A percentile compares a stretch with the other conserved stretches of the same genome.
phyloP scores from a whole-genome alignment of 768 basidiomycete species.

The Clavulina sp. region DNA sequence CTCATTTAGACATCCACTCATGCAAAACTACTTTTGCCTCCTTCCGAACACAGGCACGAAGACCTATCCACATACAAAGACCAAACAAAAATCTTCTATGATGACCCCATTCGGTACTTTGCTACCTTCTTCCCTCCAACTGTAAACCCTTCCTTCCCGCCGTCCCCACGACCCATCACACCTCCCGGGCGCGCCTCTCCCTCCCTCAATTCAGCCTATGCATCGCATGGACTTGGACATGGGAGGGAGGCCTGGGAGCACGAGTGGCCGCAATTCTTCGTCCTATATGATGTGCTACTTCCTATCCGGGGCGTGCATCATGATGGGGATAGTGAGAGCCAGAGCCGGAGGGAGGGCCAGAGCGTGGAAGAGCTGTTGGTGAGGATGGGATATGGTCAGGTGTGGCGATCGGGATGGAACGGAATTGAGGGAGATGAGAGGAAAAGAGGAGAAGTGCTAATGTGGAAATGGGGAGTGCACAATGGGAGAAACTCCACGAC shows the following conservation, averaged over 20 bases:
- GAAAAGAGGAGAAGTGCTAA: conserved; percentile 46
- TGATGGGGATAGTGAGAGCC: no score
- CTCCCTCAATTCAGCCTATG: conserved; percentile 22
- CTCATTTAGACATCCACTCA: no score
- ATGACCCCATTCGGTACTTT: conserved; percentile 50
- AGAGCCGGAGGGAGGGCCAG: conserved; percentile 18
- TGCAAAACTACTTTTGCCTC: conserved; percentile 7
- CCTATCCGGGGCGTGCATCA: not conserved
- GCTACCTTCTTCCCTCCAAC: conserved; percentile 40
- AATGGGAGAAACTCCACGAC: no score
- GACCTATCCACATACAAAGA: conserved; percentile 45
- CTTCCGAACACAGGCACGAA: conserved; percentile 25
- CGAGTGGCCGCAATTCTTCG: conserved; percentile 65
- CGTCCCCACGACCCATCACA: no score
- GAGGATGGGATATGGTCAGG: conserved; percentile 42
- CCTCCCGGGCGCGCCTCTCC: conserved; percentile 25
- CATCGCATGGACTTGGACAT: not conserved
- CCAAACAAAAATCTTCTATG: conserved; percentile 71
- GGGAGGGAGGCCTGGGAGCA: conserved; percentile 35
- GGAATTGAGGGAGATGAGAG: conserved; percentile 61
- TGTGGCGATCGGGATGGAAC: conserved; percentile 40
- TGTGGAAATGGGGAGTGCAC: conserved; percentile 45
- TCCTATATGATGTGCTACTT: conserved; percentile 71
- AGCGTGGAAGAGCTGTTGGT: conserved; percentile 32
- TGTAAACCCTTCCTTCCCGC: conserved; percentile 48